Conservation (phyloP, 2,329 filamentous ascomycete genomes). For the Aspergillus sp. region DNA sequence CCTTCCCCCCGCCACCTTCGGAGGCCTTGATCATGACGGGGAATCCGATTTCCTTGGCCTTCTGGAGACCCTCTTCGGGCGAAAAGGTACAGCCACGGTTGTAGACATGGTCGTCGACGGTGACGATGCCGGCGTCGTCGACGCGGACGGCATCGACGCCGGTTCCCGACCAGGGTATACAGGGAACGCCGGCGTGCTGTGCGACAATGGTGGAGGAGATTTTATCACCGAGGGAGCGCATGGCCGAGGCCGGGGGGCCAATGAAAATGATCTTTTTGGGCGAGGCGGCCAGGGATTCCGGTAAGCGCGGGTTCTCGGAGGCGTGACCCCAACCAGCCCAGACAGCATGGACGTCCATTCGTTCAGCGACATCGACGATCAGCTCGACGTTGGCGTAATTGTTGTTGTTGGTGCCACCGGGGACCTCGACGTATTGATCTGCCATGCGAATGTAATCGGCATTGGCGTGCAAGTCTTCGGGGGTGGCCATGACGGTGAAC, state of each 20-base stretch:
- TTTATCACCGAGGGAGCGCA: conserved; percentile 98
- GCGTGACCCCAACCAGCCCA: conserved; percentile 99
- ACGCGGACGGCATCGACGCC: conserved; percentile 75
- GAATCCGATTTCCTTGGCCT: conserved; percentile 87
- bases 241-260: conserved; percentile 91
- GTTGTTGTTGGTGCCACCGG: conserved; percentile 99
- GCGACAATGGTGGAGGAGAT: conserved; percentile 99
- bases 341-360: conserved; percentile 95
- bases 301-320: conserved; percentile 95
- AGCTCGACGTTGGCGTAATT: conserved; percentile 99
- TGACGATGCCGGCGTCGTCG: conserved; percentile 79
- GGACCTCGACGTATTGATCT: conserved; percentile 98
- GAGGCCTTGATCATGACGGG: conserved; percentile 99
- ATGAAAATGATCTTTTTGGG: conserved; percentile 99
- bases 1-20: conserved; percentile 97
- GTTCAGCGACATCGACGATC: conserved; percentile 96
- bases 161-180: conserved; percentile 98
- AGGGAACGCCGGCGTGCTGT: conserved; percentile 91
- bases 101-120: conserved; percentile 78
- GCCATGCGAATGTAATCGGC: conserved; percentile 99
- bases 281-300: conserved; percentile 89
- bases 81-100: conserved; percentile 83
- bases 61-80: conserved; percentile 79
- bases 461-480: conserved; percentile 93
- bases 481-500: conserved; percentile 99